Evolutionary conservation across 1,139 yeast genomes (phyloP), one percentile per base, ranked within the genome.

Genomic region (Nakaseomyces sp.): DNA sequence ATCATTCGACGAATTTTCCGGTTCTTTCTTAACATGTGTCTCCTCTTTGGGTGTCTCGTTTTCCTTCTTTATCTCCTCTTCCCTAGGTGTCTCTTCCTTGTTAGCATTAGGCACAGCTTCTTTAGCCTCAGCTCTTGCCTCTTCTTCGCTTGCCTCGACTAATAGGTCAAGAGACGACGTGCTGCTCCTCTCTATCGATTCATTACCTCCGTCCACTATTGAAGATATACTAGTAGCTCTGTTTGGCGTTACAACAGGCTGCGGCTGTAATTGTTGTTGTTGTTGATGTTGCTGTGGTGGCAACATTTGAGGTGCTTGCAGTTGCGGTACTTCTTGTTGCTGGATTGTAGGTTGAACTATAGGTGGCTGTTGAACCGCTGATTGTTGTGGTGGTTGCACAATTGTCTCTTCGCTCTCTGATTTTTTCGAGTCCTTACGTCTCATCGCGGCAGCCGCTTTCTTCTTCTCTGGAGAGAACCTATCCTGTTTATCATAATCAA

Each of bases 401-500:
- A 16, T 30, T 30, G n/a, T 16, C 6, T 32, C 36, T 18, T 32
- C 36, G n/a, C 7, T 32, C 18, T 18, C 36, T 6, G 24, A 8
- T 17, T 12, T 37, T 7, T 19, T 25, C 4, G 20, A 13, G 16
- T 24, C 30, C 9, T 26, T 24, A 13, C 25, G 17, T 26, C 17
- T 37, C 40, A 25, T 17, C 10, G 25, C 24, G 9, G 24, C 31
- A 25, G 24, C 31, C 24, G 24, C 31, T 16, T n/a, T 17, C 12
- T 24, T 35, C 18, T 42, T 43, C 20, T 42, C 37, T 22, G 39
- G 36, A 9, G 37, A 16, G 18, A 37, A 43, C 17, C 46, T 52
- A 49, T 54, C 62, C 40, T 59, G 63, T 44, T 56, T 57, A 32
- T 61, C 64, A 40, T 60, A 60, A 40, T 61, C 64, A 45, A 61